Evolutionary conservation across 2,329 filamentous ascomycete genomes (phyloP).

Genomic region (Neobulgaria alba): DNA sequence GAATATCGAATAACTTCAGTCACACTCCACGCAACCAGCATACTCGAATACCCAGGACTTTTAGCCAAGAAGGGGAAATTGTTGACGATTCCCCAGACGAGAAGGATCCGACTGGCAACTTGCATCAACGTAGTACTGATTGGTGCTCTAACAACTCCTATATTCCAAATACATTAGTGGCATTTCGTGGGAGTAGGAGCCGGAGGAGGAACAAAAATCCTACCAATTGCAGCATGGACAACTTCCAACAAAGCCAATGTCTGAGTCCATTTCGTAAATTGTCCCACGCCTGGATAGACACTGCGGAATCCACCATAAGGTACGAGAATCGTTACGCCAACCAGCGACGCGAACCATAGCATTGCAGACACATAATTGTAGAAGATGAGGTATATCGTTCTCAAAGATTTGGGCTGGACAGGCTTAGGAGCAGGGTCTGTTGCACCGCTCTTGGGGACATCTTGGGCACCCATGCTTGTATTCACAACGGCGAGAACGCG

Average conservation of each 20-base stretch:
- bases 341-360: conserved; percentile 72
- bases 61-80: conserved; percentile 60
- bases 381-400: conserved; percentile 64
- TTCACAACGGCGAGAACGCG: not conserved
- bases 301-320: conserved; percentile 44
- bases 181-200: not conserved
- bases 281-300: conserved; percentile 54
- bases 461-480: conserved; percentile 13
- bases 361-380: conserved; percentile 77
- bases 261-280: conserved; percentile 72
- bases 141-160: conserved; percentile 79
- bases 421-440: conserved; percentile 21
- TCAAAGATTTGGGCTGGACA: conserved; percentile 35
- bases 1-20: conserved; percentile 92
- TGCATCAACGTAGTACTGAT: conserved; percentile 83
- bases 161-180: conserved; percentile 9
- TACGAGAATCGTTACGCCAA: conserved; percentile 52
- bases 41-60: conserved; percentile 58
- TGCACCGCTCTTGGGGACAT: conserved; percentile 2
- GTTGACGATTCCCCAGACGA: conserved; percentile 79
- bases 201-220: conserved; percentile 16
- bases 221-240: conserved; percentile 70
- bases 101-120: conserved; percentile 75
- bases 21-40: conserved; percentile 80
- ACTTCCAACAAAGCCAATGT: conserved; percentile 77